phyloP scores from a whole-genome alignment of 2,329 filamentous ascomycete genomes.

The Fusarium globosum region DNA sequence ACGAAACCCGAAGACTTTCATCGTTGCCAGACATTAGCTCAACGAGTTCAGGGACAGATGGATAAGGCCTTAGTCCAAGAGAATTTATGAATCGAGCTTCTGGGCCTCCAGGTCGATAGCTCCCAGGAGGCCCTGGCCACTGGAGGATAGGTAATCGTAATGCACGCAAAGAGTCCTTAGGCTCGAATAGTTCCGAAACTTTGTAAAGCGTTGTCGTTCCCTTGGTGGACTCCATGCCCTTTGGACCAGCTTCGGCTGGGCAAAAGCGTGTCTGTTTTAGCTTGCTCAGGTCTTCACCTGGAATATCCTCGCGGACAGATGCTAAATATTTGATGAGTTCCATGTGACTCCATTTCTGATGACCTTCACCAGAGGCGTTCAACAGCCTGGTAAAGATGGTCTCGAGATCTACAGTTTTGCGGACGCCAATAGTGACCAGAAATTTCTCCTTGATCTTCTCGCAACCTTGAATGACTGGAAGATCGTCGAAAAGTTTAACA shows the following conservation, averaged over 20 bases:
- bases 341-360: slow-evolving; percentile 86
- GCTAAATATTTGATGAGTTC: slow-evolving; percentile 95
- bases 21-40: slow-evolving; percentile 77
- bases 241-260: slow-evolving; percentile 75
- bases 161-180: slow-evolving; percentile 74
- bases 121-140: slow-evolving; percentile 77
- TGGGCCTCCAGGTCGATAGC: slow-evolving; percentile 70
- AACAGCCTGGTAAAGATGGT: slow-evolving; percentile 92
- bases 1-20: slow-evolving; percentile 69
- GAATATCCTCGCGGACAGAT: slow-evolving; percentile 91
- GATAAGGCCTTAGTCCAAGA: slow-evolving; percentile 79
- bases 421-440: slow-evolving; percentile 82
- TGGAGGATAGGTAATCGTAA: slow-evolving; percentile 81
- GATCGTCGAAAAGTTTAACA: slow-evolving; percentile 95
- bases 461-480: slow-evolving; percentile 82
- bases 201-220: slow-evolving; percentile 70
- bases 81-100: slow-evolving; percentile 80
- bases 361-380: slow-evolving; percentile 65
- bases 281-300: slow-evolving; percentile 80
- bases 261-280: slow-evolving; percentile 84
- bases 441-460: slow-evolving; percentile 92
- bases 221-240: slow-evolving; percentile 64
- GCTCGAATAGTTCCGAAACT: slow-evolving; percentile 84
- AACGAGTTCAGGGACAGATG: slow-evolving; percentile 78
- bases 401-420: slow-evolving; percentile 93